Conservation (phyloP, 345 rosid genomes). For the Physaria fendleri region DNA sequence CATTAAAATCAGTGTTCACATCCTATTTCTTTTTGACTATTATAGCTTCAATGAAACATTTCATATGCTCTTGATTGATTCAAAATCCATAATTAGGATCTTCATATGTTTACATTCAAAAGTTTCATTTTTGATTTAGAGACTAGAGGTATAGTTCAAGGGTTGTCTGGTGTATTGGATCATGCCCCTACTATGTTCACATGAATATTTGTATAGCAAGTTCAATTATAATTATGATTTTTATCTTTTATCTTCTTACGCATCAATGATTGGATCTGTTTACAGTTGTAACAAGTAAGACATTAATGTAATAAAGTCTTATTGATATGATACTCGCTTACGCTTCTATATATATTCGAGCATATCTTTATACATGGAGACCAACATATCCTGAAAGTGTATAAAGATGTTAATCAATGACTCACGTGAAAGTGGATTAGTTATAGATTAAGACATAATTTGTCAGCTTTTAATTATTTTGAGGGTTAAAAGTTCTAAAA, state of each 20-base stretch:
- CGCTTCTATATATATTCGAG: background rate
- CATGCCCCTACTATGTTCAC: too few relatives aligned
- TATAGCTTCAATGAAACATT: background rate
- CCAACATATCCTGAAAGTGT: background rate
- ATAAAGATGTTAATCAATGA: background rate
- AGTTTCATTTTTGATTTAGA: background rate
- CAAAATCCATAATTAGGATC: background rate
- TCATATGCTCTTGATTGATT: too few relatives aligned
- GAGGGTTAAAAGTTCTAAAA: conserved; percentile 7
- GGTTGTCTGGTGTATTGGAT: too few relatives aligned
- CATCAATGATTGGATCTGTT: conserved; percentile 16
- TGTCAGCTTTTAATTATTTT: conserved; percentile 9
- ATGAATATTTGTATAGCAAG: conserved; percentile 1
- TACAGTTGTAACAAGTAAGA: too few relatives aligned
- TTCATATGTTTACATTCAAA: background rate
- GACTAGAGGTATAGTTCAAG: too few relatives aligned
- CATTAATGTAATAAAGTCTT: background rate
- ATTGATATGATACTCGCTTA: background rate
- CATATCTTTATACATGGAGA: background rate
- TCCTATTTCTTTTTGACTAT: background rate
- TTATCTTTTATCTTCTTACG: conserved; percentile 20
- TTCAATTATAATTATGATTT: background rate
- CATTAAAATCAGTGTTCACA: background rate
- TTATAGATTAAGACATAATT: conserved; percentile 9
- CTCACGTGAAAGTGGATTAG: background rate